Evolutionary conservation across 208 protist species (phyloP).

Genomic region (Acanthamoeba royreba): DNA sequence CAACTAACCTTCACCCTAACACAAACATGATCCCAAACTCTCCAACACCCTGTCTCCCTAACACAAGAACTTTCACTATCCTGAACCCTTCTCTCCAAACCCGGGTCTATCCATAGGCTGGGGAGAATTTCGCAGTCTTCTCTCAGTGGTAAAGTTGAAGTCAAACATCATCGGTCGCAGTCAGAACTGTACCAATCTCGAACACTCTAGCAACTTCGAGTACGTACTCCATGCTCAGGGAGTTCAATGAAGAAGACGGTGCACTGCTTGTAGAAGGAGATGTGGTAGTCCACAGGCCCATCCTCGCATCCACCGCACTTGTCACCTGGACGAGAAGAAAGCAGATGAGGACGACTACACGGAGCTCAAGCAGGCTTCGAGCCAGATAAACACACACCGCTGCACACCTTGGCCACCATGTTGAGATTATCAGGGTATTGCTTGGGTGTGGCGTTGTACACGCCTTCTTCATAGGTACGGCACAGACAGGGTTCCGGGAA

Average conservation of each 20-base stretch:
- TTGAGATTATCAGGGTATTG: neutral
- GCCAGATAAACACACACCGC: neutral
- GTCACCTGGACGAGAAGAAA: neutral
- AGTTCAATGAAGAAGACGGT: neutral
- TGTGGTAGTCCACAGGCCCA: neutral
- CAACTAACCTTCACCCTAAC: too few relatives aligned
- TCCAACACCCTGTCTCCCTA: too few relatives aligned
- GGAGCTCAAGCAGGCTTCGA: too few relatives aligned
- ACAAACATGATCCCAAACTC: too few relatives aligned
- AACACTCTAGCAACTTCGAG: too few relatives aligned
- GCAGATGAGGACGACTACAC: neutral
- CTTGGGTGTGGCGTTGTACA: neutral
- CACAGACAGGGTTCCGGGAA: neutral
- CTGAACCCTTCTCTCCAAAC: too few relatives aligned
- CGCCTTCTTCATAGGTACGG: neutral
- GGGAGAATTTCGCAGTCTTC: too few relatives aligned
- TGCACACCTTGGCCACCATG: neutral
- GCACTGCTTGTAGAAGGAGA: neutral
- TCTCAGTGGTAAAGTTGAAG: too few relatives aligned
- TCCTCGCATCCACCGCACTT: neutral
- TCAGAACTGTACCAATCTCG: too few relatives aligned
- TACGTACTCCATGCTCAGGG: neutral
- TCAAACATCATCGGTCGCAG: too few relatives aligned
- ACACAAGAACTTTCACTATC: too few relatives aligned
- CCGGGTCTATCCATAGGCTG: too few relatives aligned